Conservation (phyloP, 495 filamentous ascomycete genomes). For the Aspergillus nidulans region DNA sequence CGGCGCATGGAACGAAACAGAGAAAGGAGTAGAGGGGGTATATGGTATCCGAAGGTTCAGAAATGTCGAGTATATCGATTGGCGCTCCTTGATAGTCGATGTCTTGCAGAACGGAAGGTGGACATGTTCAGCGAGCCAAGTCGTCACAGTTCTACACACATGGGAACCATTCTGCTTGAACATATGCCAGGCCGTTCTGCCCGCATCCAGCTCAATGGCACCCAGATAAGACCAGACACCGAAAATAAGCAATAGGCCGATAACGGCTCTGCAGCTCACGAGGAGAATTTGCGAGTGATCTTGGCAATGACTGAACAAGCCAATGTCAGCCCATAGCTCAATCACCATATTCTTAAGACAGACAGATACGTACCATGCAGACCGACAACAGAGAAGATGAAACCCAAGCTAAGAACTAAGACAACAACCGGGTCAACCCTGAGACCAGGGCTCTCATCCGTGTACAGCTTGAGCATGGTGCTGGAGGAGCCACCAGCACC, state of each 20-base stretch:
- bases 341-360: neutral
- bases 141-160: neutral
- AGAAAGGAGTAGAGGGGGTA: conserved; percentile 21
- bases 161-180: neutral
- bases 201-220: neutral
- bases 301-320: conserved; percentile 80
- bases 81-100: neutral
- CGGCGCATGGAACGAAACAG: conserved; percentile 13
- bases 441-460: conserved; percentile 91
- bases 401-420: conserved; percentile 86
- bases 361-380: conserved; percentile 74
- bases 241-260: conserved; percentile 1
- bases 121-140: neutral
- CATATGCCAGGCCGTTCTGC: conserved; percentile 9
- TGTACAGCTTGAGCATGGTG: conserved; percentile 99
- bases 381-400: conserved; percentile 97
- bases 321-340: conserved; percentile 23
- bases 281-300: conserved; percentile 85
- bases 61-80: neutral
- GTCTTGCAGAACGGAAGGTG: neutral
- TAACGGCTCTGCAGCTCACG: conserved; percentile 25
- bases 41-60: conserved; percentile 15
- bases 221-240: conserved; percentile 6
- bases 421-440: conserved; percentile 98
- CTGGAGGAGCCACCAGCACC: conserved; percentile 94